Conservation (phyloP, 2,329 filamentous ascomycete genomes). For the Didymella sp. region DNA sequence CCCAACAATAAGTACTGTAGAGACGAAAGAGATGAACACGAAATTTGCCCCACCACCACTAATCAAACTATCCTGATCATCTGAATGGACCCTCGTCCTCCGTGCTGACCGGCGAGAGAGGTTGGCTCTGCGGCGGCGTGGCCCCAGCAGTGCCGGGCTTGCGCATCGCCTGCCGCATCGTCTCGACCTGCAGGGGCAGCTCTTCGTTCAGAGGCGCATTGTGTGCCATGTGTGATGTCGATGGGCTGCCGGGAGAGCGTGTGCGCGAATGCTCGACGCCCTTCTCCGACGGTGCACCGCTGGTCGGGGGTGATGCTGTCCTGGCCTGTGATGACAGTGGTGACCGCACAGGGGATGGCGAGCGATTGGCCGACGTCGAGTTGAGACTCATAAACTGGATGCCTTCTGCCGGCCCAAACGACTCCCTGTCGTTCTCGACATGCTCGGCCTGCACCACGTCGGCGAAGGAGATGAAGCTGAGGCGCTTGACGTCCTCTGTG, state of each 20-base stretch:
- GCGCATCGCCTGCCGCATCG: slow-evolving; percentile 87
- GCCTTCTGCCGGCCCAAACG: slow-evolving; percentile 59
- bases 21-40: slow-evolving; percentile 14
- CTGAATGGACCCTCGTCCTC: slow-evolving; percentile 48
- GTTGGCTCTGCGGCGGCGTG: slow-evolving; percentile 51
- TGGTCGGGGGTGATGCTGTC: slow-evolving; percentile 69
- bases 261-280: slow-evolving; percentile 73
- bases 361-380: slow-evolving; percentile 68
- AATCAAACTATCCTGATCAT: slow-evolving; percentile 16
- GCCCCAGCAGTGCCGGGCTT: slow-evolving; percentile 87
- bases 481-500: slow-evolving; percentile 75
- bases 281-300: slow-evolving; percentile 76
- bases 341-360: slow-evolving; percentile 80
- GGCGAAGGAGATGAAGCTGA: slow-evolving; percentile 96
- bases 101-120: slow-evolving; percentile 49
- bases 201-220: slow-evolving; percentile 68
- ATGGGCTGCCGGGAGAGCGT: slow-evolving; percentile 66
- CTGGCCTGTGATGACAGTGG: slow-evolving; percentile 75
- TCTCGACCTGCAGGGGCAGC: slow-evolving; percentile 86
- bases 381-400: slow-evolving; percentile 70
- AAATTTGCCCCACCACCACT: slow-evolving; percentile 1
- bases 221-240: slow-evolving; percentile 56
- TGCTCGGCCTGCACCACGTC: slow-evolving; percentile 91
- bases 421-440: slow-evolving; percentile 64
- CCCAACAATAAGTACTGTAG: too few relatives aligned